Base-by-base conservation (phyloP, 768 basidiomycete species). In the Suillus bovinus region DNA sequence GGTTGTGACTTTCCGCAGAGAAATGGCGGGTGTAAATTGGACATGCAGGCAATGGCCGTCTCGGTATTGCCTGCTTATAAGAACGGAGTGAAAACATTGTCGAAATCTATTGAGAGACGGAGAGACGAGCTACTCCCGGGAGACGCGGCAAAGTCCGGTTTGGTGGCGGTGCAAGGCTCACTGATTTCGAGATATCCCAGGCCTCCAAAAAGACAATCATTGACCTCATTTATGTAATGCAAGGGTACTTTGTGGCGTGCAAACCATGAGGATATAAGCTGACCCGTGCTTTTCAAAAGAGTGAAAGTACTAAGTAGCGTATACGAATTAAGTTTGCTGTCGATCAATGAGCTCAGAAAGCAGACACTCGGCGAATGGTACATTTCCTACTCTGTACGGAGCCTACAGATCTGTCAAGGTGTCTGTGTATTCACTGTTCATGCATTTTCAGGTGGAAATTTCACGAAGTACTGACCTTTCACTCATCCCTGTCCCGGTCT, bases 1-100 rank as follows among this genome's bases (percentile, higher is more conserved):
- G 61, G 36, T 55, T 31, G 36, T 67, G 60, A 24, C 60, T 44
- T 31, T 70, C 64, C 0, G 69, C 70, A 9, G 68, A 47, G 38
- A 74, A 63, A 24, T 60, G 65, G 58, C 72, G 74, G 31, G 46
- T 31, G 16, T 58, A 63, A 27, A 59, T 55, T 22, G 60, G 62
- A 24, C 66, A 61, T 9, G 52, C 49, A 33, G 62, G 67, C 16
- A 71, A 56, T 27, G 70, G 31, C 20, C 64, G 65, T 62, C 68
- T 71, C 42, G 60, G 62, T 57, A 44, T 73, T 24, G 72, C 72
- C 63, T 74, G 76, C 65, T 72, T 77, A 65, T 72, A 80, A 61
- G 74, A 71, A 60, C 85, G 84, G 66, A 86, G 75, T 64, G 88
- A 76, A 63, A 85, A 86, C 87, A 89, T 88, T 61, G 65, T 70